Base-by-base conservation (phyloP, 306 rosid genomes). In the Castanospermum australe region DNA sequence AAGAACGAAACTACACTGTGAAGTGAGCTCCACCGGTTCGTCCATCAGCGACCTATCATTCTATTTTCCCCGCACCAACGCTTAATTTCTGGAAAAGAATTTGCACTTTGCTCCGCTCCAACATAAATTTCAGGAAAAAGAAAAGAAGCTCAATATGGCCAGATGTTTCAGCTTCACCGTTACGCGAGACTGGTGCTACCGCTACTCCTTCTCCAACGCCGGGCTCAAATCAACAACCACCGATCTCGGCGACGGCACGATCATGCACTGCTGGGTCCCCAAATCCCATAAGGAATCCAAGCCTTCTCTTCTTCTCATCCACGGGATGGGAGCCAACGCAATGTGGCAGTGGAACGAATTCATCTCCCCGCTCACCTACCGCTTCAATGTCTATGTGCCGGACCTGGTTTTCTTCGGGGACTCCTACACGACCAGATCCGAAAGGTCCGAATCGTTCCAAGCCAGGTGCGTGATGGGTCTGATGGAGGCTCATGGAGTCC, bases 261-360 rank as follows among this genome's bases (percentile, higher is more conserved):
- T 86, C 79, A 91, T 94, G 86, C 99, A 94, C 80, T 89, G 95
- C 71, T 94, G 99, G 99, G 84, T 73, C 81, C 97, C 99, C 42
- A 81, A 69, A 48, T 30, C 77, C 52, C 90, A 28, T 52, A 68
- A 61, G 4, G 38, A 76, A 2, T 77, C 89, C 24, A 92, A 89
- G 41, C 97, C 97, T 8, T 82, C 81, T 0, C 87, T 94, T 2
- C 83, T 94, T 50, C 91, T 94, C 22, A 71, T 94, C 84, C 97
- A 94, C 50, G 99, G 99, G 9, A 32, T 94, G 57, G 99, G 97
- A 1, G 97, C 97, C 77, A 94, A 91, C 89, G 97, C 97, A 76
- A 86, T 91, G 97, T 94, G 99, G 99, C 99, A 94, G 77, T 91
- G 95, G 97, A 89, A 83, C 76, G 80, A 79, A 4, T 86, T 89